Conservation (phyloP, 139 green algal species). For the Eudorina sp. region DNA sequence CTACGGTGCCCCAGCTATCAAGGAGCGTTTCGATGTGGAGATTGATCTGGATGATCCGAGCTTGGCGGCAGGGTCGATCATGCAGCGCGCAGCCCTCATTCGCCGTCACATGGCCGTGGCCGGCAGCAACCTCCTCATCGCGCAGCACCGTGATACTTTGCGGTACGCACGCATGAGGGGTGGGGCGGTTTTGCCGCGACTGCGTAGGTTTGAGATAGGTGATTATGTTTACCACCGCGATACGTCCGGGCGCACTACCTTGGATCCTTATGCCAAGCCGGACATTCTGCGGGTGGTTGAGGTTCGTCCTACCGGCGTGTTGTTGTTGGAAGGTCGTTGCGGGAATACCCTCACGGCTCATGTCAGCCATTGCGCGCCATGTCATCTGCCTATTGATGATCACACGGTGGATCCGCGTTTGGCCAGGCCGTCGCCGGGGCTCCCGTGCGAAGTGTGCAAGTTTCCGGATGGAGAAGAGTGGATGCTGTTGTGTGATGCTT, state of each 20-base stretch:
- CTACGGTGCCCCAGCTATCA: too few species aligned
- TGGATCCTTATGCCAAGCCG: neutral
- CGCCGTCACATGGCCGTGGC: neutral
- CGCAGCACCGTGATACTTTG: conserved; percentile 49
- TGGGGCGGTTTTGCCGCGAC: neutral
- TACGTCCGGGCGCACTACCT: neutral
- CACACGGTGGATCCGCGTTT: neutral
- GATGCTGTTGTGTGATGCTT: too few species aligned
- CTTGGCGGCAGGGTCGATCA: too few species aligned
- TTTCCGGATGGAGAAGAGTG: too few species aligned
- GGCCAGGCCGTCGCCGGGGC: too few species aligned
- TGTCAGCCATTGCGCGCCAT: conserved; percentile 18
- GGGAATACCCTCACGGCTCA: conserved; percentile 21
- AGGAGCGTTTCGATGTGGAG: too few species aligned
- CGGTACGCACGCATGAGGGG: conserved; percentile 32
- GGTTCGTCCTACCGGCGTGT: neutral
- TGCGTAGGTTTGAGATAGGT: conserved; percentile 15
- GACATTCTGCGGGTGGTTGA: neutral
- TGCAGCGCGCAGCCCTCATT: too few species aligned
- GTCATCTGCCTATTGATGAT: conserved; percentile 30
- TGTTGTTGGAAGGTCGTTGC: conserved; percentile 35
- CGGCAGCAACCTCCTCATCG: conserved; percentile 46
- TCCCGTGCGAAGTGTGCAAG: too few species aligned
- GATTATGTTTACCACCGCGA: conserved; percentile 50
- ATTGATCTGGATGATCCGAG: too few species aligned